These are phyloP conservation scores for Arxiozyma telluris DNA, from an alignment of 1,139 yeast genomes.

Conservation along the genomic window DNA sequence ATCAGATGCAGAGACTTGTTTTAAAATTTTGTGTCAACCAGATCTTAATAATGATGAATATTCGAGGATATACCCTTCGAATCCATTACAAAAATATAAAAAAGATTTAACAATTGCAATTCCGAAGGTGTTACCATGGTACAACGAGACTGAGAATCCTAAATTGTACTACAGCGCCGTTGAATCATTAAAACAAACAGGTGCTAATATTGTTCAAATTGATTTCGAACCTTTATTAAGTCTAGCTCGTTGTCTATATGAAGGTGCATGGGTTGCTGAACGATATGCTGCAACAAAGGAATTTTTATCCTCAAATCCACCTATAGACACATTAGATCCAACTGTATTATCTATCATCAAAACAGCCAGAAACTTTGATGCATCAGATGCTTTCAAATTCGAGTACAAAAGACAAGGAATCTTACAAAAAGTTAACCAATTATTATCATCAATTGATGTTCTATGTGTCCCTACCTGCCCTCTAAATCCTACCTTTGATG, in stretches of 20 bases:
- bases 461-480: constrained; percentile 91
- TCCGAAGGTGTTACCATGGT: constrained; percentile 69
- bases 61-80: constrained; percentile 63
- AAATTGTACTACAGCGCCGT: constrained; percentile 56
- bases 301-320: constrained; percentile 67
- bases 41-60: constrained; percentile 73
- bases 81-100: constrained; percentile 53
- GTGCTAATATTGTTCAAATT: constrained; percentile 51
- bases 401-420: constrained; percentile 79
- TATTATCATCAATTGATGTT: constrained; percentile 58
- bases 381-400: constrained; percentile 72
- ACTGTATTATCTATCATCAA: constrained; percentile 69
- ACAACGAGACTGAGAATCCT: constrained; percentile 71
- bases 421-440: constrained; percentile 50
- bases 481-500: constrained; percentile 69
- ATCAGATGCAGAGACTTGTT: constrained; percentile 72
- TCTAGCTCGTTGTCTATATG: constrained; percentile 83
- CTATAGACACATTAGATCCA: constrained; percentile 64
- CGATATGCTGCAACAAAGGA: constrained; percentile 76
- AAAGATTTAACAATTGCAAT: constrained; percentile 60
- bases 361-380: constrained; percentile 69
- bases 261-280: constrained; percentile 99
- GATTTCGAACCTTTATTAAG: constrained; percentile 71
- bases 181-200: constrained; percentile 41
- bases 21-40: constrained; percentile 58